A percentile compares a stretch with the other conserved stretches of the same genome.
Conservation (phyloP, 257 asterid genomes). For the Striga asiatica region DNA sequence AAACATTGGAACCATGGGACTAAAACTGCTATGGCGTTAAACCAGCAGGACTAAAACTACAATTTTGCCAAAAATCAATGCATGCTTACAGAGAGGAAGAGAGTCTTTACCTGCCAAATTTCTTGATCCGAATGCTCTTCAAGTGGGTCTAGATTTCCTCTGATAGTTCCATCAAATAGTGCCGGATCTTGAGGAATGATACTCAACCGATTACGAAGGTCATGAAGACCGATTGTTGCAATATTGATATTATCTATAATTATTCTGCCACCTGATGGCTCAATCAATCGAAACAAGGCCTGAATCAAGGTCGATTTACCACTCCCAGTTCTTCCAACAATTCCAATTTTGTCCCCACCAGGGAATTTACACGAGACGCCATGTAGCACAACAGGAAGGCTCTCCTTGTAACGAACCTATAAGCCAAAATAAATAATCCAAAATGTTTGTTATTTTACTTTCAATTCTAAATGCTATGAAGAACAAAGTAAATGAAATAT, state of each 20-base stretch:
- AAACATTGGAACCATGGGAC: too few relatives aligned
- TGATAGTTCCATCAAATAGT: conserved; percentile 90
- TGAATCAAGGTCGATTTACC: conserved; percentile 97
- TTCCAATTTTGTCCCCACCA: conserved; percentile 91
- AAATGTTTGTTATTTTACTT: too few relatives aligned
- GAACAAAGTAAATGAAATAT: conserved; percentile 4
- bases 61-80: too few relatives aligned
- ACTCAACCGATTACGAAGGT: conserved; percentile 79
- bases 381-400: conserved; percentile 92
- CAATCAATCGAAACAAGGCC: conserved; percentile 87
- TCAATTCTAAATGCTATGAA: background rate
- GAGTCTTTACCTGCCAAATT: conserved; percentile 71
- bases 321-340: conserved; percentile 99
- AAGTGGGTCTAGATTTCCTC: conserved; percentile 89
- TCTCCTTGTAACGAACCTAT: conserved; percentile 87
- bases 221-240: conserved; percentile 81
- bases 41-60: too few relatives aligned
- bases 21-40: too few relatives aligned
- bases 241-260: conserved; percentile 79
- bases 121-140: conserved; percentile 81
- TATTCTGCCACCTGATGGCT: conserved; percentile 86
- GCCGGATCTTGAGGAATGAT: conserved; percentile 98
- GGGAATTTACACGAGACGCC: conserved; percentile 83
- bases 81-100: conserved; percentile 11
- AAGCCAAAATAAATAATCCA: background rate